Conservation (phyloP, 495 filamentous ascomycete species). For the Neurospora sp. region DNA sequence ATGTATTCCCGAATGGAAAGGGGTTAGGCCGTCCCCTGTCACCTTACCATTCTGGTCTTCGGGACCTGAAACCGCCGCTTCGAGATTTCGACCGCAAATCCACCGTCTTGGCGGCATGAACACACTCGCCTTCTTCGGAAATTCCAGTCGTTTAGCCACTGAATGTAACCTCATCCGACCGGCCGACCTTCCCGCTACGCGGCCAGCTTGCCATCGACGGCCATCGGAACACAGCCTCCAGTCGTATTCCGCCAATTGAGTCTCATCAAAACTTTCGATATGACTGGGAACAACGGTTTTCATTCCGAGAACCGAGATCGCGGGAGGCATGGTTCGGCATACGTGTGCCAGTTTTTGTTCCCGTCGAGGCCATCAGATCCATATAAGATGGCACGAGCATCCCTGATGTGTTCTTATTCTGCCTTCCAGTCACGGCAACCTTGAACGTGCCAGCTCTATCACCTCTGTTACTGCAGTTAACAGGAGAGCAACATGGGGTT, state of each 20-base stretch:
- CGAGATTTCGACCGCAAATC: neutral
- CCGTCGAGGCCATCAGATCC: neutral
- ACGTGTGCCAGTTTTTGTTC: neutral
- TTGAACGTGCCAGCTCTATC: neutral
- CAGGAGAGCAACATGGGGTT: slow-evolving; percentile 12
- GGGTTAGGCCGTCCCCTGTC: neutral
- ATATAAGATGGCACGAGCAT: neutral
- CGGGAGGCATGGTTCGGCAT: neutral
- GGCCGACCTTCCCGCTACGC: neutral
- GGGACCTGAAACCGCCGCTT: slow-evolving; percentile 1
- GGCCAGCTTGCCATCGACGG: neutral
- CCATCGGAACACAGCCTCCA: neutral
- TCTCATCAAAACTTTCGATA: neutral
- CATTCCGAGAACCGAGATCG: slow-evolving; percentile 7
- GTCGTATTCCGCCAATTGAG: slow-evolving; percentile 19
- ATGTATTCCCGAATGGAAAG: neutral
- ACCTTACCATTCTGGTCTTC: neutral
- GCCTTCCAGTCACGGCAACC: neutral
- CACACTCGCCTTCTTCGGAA: slow-evolving; percentile 2
- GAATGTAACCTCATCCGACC: slow-evolving; percentile 9
- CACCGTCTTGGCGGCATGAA: slow-evolving; percentile 17
- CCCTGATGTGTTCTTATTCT: neutral
- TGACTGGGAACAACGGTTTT: slow-evolving; percentile 3
- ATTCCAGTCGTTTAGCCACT: slow-evolving; percentile 1
- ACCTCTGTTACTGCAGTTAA: neutral